Evolutionary conservation across 306 rosid species (phyloP), one percentile per base, ranked within the genome.

Genomic region (Malus sylvestris): DNA sequence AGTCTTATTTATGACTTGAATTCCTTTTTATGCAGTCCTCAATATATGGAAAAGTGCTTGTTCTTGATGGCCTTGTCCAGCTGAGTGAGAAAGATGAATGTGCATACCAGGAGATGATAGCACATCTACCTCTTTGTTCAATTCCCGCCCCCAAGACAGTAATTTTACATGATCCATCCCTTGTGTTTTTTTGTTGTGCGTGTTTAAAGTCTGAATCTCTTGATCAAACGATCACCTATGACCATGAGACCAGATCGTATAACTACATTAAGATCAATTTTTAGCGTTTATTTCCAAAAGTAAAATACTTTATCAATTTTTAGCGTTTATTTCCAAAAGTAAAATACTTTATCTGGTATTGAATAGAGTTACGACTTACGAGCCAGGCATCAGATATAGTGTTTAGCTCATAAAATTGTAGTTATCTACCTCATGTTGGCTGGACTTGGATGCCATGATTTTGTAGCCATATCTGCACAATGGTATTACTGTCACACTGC

Each of bases 101-200:
- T 59, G 97, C 97, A 64, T 95, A 95, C 87, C 99, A 95, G 91
- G 99, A 95, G 86, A 95, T 95, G 99, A 95, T 95, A 66, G 82
- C 96, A 49, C 99, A 90, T 85, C 97, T 95, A 67, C 99, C 99
- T 66, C 99, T 95, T 58, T 95, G 99, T 80, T 95, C 99, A 10
- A 91, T 95, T 86, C 85, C 82, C 64, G 84, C 91, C 62, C 99
- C 99, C 0, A 91, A 88, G 87, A 83, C 64, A 51, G 99, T 95
- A 87, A 88, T 69, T 76, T 67, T 75, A 46, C 40, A 70, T 23
- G 10, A 59, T 79, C 33, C 44, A 33, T 60, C 74, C 55, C 66
- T 76, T 65, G 3, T 73, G 30, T 22, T 61, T 32, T 32, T 68
- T 80, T 29, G 57, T 59, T 55, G 19, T 25, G 29, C 5, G 15